These are phyloP conservation scores for Cryphonectria parasitica DNA, from an alignment of 2,329 filamentous ascomycete genomes.

Conservation along the genomic window DNA sequence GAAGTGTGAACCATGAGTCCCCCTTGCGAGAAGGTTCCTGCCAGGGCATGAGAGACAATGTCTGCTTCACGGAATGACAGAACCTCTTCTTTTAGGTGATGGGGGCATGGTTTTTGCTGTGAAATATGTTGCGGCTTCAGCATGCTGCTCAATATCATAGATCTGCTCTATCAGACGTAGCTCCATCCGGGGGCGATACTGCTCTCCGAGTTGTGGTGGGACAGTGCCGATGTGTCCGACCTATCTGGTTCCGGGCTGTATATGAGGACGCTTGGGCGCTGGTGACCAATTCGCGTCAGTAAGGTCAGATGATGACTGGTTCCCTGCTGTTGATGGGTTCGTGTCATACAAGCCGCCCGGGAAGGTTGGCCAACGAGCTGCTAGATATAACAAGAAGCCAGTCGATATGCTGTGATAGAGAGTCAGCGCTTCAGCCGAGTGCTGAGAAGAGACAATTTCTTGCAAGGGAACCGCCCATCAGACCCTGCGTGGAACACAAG, in stretches of 20 bases:
- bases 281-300: background rate
- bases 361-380: background rate
- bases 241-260: too few relatives aligned
- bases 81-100: background rate
- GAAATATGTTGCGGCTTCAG: background rate
- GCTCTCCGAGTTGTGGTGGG: constrained; percentile 6
- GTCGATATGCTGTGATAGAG: constrained; percentile 3
- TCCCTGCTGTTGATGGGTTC: background rate
- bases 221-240: background rate
- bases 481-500: constrained; percentile 1
- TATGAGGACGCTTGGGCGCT: too few relatives aligned
- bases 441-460: constrained; percentile 5
- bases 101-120: background rate
- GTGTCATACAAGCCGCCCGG: background rate
- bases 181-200: constrained; percentile 7
- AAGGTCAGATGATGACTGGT: background rate
- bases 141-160: background rate
- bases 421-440: constrained; percentile 12
- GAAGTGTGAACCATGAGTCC: background rate
- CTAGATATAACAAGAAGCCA: constrained; percentile 2
- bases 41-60: background rate
- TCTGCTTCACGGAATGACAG: constrained; percentile 1
- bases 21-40: constrained; percentile 12
- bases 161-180: constrained; percentile 40
- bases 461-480: background rate